Evolutionary conservation across 2,329 filamentous ascomycete genomes (phyloP).

Genomic region (Emmonsiellopsis sp.): DNA sequence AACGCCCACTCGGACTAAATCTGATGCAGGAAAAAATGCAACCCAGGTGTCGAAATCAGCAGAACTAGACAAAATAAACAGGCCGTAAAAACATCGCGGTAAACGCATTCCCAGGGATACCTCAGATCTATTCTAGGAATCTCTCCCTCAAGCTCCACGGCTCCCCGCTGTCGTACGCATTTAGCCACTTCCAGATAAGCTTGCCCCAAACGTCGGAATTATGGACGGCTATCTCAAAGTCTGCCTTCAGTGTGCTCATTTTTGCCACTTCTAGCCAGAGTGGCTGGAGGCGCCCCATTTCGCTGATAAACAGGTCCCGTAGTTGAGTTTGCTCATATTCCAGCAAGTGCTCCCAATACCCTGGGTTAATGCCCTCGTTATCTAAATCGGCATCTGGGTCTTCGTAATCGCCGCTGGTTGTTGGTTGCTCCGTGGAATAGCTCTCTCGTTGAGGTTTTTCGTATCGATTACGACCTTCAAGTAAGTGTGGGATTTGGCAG

Average conservation of each 20-base stretch:
- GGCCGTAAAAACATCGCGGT: too few relatives aligned
- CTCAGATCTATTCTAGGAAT: neutral
- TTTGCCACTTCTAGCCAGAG: slow-evolving; percentile 4
- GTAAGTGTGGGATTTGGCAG: slow-evolving; percentile 25
- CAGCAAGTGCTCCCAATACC: slow-evolving; percentile 7
- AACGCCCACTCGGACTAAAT: too few relatives aligned
- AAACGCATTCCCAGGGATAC: too few relatives aligned
- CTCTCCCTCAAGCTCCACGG: neutral
- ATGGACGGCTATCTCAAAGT: slow-evolving; percentile 5
- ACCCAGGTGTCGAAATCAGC: too few relatives aligned
- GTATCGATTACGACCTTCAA: slow-evolving; percentile 11
- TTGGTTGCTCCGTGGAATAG: neutral
- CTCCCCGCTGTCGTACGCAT: neutral
- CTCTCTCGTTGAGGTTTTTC: neutral
- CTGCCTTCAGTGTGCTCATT: neutral
- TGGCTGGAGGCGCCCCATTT: slow-evolving; percentile 5
- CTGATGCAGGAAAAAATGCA: too few relatives aligned
- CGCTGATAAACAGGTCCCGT: slow-evolving; percentile 3
- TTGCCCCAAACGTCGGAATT: neutral
- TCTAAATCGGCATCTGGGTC: neutral
- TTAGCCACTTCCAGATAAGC: neutral
- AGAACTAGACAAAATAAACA: too few relatives aligned
- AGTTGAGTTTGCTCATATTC: slow-evolving; percentile 7
- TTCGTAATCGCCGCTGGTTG: neutral
- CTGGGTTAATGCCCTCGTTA: slow-evolving; percentile 2